Evolutionary conservation across 2,329 filamentous ascomycete species (phyloP), one percentile per base, ranked within the genome.

Genomic region (Aaosphaeria arxii): DNA sequence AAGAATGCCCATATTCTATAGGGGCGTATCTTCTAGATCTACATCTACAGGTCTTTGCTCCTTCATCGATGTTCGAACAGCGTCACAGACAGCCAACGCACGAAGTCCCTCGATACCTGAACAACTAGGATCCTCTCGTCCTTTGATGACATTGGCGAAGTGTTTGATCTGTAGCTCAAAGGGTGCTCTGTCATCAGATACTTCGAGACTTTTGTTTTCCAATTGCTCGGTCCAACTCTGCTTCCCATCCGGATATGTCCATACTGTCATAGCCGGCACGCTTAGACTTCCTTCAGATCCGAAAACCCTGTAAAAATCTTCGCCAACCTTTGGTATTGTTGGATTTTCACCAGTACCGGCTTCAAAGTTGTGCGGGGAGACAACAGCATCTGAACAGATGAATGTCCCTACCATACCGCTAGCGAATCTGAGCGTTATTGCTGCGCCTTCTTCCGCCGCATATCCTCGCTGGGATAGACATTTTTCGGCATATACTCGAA

Each of bases 261-360:
- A 80, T 0, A 71, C 52, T 3, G 66, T 73, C 70, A 82, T 74
- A 59, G 81, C 79, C 0, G 78, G 78, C 11, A 83, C 75, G 56
- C 79, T 81, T 1, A 84, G 57, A 17, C 70, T 74, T 0, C 66
- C 80, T 2, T 78, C 64, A 0, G 74, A 76, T 0, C 79, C 80
- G 50, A 83, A 77, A n/a, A 84, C 74, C 1, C 79, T 72, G 49
- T 82, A 83, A 43, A 80, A 76, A 52, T 74, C 74, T 49, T 64
- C 64, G 0, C 59, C 66, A 2, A 68, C 61, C 6, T 63, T 61
- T 0, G 79, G 74, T 43, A 84, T 77, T 1, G 71, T 60, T 0
- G 80, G 78, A 49, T 83, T 84, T 63, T 84, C 82, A 2, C 80
- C 80, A 0, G 81, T 83, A 0, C 78, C 81, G 2, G 72, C 64